These are phyloP conservation scores for Paracamarosporium sp. DNA, from an alignment of 2,329 filamentous ascomycete species.

Conservation along the genomic window DNA sequence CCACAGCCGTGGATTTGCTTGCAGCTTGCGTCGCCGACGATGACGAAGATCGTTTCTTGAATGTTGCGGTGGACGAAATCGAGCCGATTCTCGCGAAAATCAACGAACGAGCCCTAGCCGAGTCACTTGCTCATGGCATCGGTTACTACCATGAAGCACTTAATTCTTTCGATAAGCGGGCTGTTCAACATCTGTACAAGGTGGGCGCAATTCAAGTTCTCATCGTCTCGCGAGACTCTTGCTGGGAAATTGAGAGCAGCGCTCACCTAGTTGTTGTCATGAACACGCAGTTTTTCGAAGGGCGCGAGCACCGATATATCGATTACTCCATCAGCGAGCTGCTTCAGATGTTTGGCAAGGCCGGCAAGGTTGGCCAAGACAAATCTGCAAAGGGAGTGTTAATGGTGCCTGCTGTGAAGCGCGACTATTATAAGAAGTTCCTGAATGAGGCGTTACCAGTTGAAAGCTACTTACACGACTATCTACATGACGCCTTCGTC, in stretches of 20 bases:
- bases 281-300: constrained; percentile 98
- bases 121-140: constrained; percentile 90
- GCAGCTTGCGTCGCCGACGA: constrained; percentile 88
- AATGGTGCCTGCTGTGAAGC: constrained; percentile 93
- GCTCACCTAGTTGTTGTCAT: constrained; percentile 95
- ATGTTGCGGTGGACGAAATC: constrained; percentile 83
- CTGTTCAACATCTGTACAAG: constrained; percentile 89
- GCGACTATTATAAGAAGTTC: constrained; percentile 99
- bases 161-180: constrained; percentile 85
- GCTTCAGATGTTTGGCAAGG: constrained; percentile 97
- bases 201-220: constrained; percentile 90
- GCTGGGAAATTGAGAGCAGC: constrained; percentile 89
- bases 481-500: constrained; percentile 94
- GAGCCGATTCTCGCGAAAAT: constrained; percentile 81
- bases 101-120: constrained; percentile 84
- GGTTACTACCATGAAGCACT: constrained; percentile 98
- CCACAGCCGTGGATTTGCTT: constrained; percentile 84
- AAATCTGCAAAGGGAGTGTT: constrained; percentile 88
- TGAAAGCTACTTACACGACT: constrained; percentile 90
- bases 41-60: constrained; percentile 91
- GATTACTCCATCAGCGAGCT: constrained; percentile 95
- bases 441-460: constrained; percentile 94
- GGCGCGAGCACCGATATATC: constrained; percentile 93
- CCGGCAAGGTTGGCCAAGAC: constrained; percentile 78
- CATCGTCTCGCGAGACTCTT: constrained; percentile 83